Evolutionary conservation across 805 yeast species (phyloP), one percentile per base, ranked within the genome.

Genomic region (Yarrowia porcina): DNA sequence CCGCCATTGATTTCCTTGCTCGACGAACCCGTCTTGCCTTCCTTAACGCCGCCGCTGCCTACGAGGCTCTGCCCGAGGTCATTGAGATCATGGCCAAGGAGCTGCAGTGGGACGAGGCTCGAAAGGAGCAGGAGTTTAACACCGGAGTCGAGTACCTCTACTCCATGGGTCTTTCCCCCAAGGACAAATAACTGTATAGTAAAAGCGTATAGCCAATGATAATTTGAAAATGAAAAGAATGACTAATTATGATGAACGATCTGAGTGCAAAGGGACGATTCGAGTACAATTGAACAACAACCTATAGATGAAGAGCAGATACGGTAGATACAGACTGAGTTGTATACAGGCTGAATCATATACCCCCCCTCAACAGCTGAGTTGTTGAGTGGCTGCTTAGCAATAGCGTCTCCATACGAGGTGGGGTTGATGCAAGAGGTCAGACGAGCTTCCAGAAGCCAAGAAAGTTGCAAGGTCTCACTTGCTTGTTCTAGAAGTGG

Each of bases 1-100:
- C 92, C 12, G 96, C 97, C 50, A 78, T 87, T 64, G 98, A 92
- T 75, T 90, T 92, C 80, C 80, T 92, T 67, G 90, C 96, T 63
- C 88, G 97, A 80, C 87, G 98, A 81, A 86, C 93, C 61, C 85
- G 98, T 76, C 84, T 90, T 73, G 96, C 97, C 2, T 93, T 91
- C 79, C 80, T 92, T 73, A 92, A 92, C 76, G 89, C 94, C 42
- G 84, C 84, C 74, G 90, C 88, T 67, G 97, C 97, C 13, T 77
- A 85, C 66, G 80, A 77, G 59, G 88, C 96, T 15, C 85, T 92
- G 63, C 96, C 90, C 66, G 88, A 87, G 66, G 96, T 93, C 38
- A 91, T 89, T 59, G 88, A 88, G 69, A 81, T 90, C 67, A 88
- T 92, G 94, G 91, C 85, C 68, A 79, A 82, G 60, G 94, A 89